A percentile compares a stretch with the other conserved stretches of the same genome.
phyloP scores from a whole-genome alignment of 1,139 yeast species.

The Sugiyamaella sp. region DNA sequence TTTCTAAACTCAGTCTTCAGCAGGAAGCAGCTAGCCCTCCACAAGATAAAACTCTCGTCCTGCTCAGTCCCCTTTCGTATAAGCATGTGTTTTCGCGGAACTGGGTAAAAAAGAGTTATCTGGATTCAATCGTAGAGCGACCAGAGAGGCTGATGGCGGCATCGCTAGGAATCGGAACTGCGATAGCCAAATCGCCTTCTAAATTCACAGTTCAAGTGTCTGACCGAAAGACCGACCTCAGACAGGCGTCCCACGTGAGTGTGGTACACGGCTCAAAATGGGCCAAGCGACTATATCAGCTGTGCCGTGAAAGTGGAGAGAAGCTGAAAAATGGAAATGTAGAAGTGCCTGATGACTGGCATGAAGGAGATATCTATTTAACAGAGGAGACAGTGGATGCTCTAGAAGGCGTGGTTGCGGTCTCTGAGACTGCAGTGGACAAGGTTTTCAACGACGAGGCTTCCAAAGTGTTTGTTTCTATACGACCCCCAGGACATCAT shows the following conservation, averaged over 20 bases:
- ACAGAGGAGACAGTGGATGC: constrained; percentile 71
- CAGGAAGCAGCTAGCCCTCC: neutral
- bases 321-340: constrained; percentile 58
- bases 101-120: constrained; percentile 61
- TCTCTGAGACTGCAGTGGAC: constrained; percentile 75
- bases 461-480: constrained; percentile 64
- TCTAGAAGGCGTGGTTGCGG: constrained; percentile 77
- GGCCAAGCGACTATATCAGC: constrained; percentile 62
- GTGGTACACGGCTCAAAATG: constrained; percentile 77
- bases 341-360: constrained; percentile 84
- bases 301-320: constrained; percentile 61
- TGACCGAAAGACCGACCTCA: constrained; percentile 51
- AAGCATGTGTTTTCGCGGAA: constrained; percentile 71
- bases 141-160: constrained; percentile 81
- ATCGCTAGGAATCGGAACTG: constrained; percentile 77
- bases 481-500: constrained; percentile 90
- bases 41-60: constrained; percentile 9
- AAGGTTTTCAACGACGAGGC: constrained; percentile 43
- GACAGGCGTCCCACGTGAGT: constrained; percentile 58
- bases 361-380: constrained; percentile 79
- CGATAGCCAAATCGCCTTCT: constrained; percentile 69
- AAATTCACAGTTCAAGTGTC: constrained; percentile 58
- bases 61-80: constrained; percentile 38
- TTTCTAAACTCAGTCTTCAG: constrained; percentile 9
- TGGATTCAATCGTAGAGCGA: constrained; percentile 75